Conservation (phyloP, 495 filamentous ascomycete genomes). For the Alectoria sarmentosa region DNA sequence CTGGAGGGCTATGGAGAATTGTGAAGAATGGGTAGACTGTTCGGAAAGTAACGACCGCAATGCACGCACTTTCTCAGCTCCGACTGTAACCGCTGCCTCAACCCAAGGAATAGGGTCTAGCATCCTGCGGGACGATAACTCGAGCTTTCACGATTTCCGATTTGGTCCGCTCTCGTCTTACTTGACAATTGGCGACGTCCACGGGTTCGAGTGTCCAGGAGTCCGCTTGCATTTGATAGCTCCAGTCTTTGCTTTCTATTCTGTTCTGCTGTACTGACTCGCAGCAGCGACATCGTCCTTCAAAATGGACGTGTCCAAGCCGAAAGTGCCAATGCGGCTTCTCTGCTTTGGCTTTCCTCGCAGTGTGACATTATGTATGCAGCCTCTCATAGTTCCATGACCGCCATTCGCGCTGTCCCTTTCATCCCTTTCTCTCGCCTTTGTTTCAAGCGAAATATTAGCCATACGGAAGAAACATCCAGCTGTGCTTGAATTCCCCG, state of each 20-base stretch:
- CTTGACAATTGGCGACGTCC: not conserved
- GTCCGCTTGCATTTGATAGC: not conserved
- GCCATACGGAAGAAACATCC: not conserved
- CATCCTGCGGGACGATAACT: too few relatives aligned
- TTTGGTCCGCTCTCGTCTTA: too few relatives aligned
- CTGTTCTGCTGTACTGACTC: not conserved
- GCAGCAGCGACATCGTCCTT: not conserved
- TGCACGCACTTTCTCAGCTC: not conserved
- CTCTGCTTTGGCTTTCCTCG: constrained; percentile 4
- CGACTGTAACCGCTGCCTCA: not conserved
- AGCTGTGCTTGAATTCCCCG: not conserved
- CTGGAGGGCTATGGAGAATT: constrained; percentile 43
- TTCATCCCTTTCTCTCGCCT: not conserved
- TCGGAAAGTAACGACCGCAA: not conserved
- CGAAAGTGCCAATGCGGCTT: not conserved
- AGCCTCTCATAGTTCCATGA: not conserved
- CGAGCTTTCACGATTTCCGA: too few relatives aligned
- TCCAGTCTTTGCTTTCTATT: not conserved
- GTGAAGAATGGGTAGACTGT: constrained; percentile 26
- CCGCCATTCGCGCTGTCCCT: not conserved
- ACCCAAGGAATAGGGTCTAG: not conserved
- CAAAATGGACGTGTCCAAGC: not conserved
- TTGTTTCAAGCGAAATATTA: not conserved
- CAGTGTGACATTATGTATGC: constrained; percentile 2
- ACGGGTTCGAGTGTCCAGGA: not conserved